A percentile compares a stretch with the other conserved stretches of the same genome.
Evolutionary conservation across 1,284 basidiomycete species (phyloP).

Genomic region (Rhodotorula glutinis): DNA sequence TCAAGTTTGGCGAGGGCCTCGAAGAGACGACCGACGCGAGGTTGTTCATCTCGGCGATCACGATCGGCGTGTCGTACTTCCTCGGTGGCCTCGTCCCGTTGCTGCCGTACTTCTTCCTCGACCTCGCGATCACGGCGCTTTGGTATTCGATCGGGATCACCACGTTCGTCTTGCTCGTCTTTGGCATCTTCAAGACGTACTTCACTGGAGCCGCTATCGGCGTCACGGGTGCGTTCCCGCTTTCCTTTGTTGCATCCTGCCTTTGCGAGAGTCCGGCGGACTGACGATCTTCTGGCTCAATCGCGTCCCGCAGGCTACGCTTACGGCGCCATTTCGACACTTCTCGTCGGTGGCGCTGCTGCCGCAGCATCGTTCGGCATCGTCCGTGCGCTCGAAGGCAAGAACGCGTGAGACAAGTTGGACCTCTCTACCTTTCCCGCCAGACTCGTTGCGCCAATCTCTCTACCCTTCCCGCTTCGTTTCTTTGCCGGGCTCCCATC

Average conservation of each 20-base stretch:
- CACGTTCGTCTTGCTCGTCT: slow-evolving; percentile 71
- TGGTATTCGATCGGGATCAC: slow-evolving; percentile 58
- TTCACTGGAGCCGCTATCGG: slow-evolving; percentile 71
- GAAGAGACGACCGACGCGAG: slow-evolving; percentile 74
- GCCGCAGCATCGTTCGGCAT: slow-evolving; percentile 83
- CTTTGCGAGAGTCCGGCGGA: not conserved
- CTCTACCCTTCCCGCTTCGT: too few species aligned
- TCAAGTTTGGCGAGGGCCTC: slow-evolving; percentile 87
- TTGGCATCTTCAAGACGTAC: slow-evolving; percentile 81
- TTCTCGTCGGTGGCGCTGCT: slow-evolving; percentile 83
- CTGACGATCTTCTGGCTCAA: too few species aligned
- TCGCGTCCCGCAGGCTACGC: slow-evolving; percentile 58
- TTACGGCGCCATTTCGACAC: slow-evolving; percentile 85
- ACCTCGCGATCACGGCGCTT: slow-evolving; percentile 51
- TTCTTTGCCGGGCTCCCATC: too few species aligned
- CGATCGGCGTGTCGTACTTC: slow-evolving; percentile 66
- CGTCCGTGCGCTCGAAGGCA: slow-evolving; percentile 67
- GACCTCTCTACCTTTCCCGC: too few species aligned
- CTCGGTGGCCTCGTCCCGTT: slow-evolving; percentile 56
- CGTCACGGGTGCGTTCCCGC: slow-evolving; percentile 58
- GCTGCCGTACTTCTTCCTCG: slow-evolving; percentile 84
- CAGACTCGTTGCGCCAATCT: not conserved
- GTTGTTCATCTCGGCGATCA: slow-evolving; percentile 79
- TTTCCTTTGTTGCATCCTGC: too few species aligned
- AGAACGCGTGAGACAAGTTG: slow-evolving; percentile 4